A percentile compares a stretch with the other conserved stretches of the same genome.
These are phyloP conservation scores for Coprinopsis sp. DNA, from an alignment of 768 basidiomycete genomes.

Conservation along the genomic window DNA sequence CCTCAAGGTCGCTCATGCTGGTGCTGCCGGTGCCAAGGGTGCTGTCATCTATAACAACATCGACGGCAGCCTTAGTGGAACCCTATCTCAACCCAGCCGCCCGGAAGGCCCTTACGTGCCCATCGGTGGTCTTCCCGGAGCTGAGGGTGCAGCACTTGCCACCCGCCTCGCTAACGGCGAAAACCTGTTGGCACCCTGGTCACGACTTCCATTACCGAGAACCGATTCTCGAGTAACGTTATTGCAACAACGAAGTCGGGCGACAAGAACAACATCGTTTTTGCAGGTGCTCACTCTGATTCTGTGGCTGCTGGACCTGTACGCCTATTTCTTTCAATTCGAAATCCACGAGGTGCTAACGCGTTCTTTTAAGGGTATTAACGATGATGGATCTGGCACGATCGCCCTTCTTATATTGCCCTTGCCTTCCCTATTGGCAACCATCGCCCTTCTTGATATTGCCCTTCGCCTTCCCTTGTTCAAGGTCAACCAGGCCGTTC, in stretches of 20 bases:
- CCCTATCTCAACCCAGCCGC: background rate
- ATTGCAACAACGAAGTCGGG: conserved; percentile 27
- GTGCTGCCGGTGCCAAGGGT: background rate
- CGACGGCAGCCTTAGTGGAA: background rate
- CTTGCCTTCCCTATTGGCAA: conserved; percentile 24
- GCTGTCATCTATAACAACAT: conserved; percentile 4
- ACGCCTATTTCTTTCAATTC: conserved; percentile 3
- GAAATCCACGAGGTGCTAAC: background rate
- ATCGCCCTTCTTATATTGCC: conserved; percentile 24
- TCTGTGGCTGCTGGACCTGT: conserved; percentile 29
- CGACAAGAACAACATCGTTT: conserved; percentile 24
- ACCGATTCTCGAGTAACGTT: conserved; percentile 24
- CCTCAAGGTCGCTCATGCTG: background rate
- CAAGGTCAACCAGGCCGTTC: conserved; percentile 26
- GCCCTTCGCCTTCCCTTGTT: conserved; percentile 24
- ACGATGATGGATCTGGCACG: conserved; percentile 27
- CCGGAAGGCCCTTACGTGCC: conserved; percentile 25
- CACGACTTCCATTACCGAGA: conserved; percentile 21
- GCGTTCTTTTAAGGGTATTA: conserved; percentile 20
- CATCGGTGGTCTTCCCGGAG: conserved; percentile 18
- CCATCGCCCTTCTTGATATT: conserved; percentile 24
- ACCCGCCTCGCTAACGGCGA: conserved; percentile 18
- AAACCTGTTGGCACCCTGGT: conserved; percentile 21
- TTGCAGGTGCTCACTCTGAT: conserved; percentile 27
- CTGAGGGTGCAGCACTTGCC: conserved; percentile 20